Evolutionary conservation across 352 stramenopile genomes (phyloP), one percentile per base, ranked within the genome.

Genomic region (Phytophthora tentaculata): DNA sequence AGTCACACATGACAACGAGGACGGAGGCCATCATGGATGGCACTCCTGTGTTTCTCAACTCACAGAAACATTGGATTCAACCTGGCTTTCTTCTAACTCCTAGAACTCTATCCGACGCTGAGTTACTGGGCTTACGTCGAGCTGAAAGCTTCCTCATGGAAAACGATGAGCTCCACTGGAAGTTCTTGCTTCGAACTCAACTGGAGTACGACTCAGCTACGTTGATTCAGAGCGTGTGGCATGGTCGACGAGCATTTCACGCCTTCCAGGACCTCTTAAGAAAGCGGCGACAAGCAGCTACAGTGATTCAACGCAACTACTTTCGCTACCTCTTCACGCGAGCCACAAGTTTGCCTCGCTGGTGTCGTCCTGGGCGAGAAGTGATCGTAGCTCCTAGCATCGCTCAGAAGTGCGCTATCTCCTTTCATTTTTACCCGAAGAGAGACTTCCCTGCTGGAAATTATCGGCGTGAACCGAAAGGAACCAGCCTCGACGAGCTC

Each of bases 361-460:
- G 84, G 87, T 95, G 84, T 61, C 69, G 86, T 17, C 37, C 80
- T 19, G 83, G 84, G 8, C 80, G 76, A 29, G 84, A 95, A 59
- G 82, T 93, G 19, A 43, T 95, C 23, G 73, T 91, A 7, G 81
- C 80, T 0, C 74, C 76, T n/a, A 89, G 77, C 22, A 61, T 91
- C 20, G 83, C 84, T n/a, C 73, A 78, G 26, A 87, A 83, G 24
- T 83, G 78, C 22, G 84, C 83, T 0, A 84, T 91, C 35, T 78
- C 72, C 16, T 95, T 95, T 67, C 81, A 91, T 56, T 95, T 95
- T 67, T 92, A 93, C 57, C 59, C 71, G 2, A 78, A 75, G 23
- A 92, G 86, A 55, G 86, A 95, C 54, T 93, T 95, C 29, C 73
- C 82, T 3, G 69, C 77, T 12, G 87, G 85, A 2, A 95, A 93